Conservation (phyloP, 169 alveolate genomes). For the Plasmodium chabaudi region DNA sequence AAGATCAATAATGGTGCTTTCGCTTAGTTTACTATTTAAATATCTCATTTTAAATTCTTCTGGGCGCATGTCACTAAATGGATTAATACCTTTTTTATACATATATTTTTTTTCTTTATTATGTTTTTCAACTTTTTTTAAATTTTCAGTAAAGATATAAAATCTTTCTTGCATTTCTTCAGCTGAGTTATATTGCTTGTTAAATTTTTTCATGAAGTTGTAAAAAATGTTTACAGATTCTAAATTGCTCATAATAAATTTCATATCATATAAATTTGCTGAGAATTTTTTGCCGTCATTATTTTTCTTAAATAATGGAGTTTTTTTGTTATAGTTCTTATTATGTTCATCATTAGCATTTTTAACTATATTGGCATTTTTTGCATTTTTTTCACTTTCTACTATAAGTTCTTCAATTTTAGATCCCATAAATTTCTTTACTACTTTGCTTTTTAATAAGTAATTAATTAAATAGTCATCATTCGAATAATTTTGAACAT, state of each 20-base stretch:
- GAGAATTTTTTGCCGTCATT: neutral
- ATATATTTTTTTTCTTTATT: conserved; percentile 32
- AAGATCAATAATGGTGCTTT: neutral
- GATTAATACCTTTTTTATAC: conserved; percentile 71
- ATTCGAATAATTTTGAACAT: neutral
- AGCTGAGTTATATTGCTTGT: conserved; percentile 21
- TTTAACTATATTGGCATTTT: neutral
- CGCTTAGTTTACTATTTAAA: conserved; percentile 14
- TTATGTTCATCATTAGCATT: neutral
- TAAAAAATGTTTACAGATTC: conserved; percentile 66
- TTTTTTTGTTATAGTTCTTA: neutral
- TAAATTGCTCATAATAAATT: conserved; percentile 52
- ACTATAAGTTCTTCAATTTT: conserved; percentile 25
- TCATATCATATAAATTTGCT: conserved; percentile 7
- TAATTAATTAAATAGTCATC: conserved; percentile 34
- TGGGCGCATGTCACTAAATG: conserved; percentile 76
- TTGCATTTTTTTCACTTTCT: neutral
- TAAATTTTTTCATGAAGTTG: conserved; percentile 29
- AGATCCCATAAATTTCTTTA: conserved; percentile 52
- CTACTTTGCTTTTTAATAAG: conserved; percentile 44
- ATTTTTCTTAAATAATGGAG: conserved; percentile 1
- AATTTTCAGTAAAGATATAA: conserved; percentile 36
- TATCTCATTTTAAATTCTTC: conserved; percentile 75
- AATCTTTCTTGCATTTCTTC: conserved; percentile 63
- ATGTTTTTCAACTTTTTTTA: conserved; percentile 45